Base-by-base conservation (phyloP, 1,139 yeast species). In the Eremothecium cymbalariae region DNA sequence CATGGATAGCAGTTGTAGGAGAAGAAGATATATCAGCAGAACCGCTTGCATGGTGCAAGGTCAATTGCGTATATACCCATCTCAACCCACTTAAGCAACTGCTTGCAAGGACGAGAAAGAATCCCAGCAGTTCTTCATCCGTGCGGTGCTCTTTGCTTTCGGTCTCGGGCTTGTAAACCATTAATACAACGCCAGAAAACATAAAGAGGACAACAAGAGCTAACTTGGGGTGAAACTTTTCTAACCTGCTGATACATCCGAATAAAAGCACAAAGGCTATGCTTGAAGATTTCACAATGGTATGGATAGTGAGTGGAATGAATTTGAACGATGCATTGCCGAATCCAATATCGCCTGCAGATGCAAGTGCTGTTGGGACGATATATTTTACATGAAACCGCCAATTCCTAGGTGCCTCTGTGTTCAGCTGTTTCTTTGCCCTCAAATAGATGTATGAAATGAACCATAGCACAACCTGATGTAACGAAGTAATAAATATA, bases 321-420 rank as follows among this genome's bases (percentile, higher is more conserved):
- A 72, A 77, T 44, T 78, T 69, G 49, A 88, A 72, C 22, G 95
- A 80, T 21, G 81, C 75, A 57, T 90, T 90, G 21, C 95, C 90
- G 46, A 86, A 68, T 2, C 98, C 98, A 47, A 90, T 86, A 59
- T 90, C 98, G 9, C 94, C 93, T 3, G 94, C 85, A 2, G 90
- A 76, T 0, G 95, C 93, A 11, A 83, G 41, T 0, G 95, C 82
- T 53, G 97, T 86, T 0, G 96, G 96, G 2, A 84, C 54, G 30
- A 86, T 77, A 37, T 72, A 77, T 26, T 63, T 62, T 5, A 67
- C 11, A 47, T 75, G 78, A 26, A 63, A 60, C 23, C 43, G 45
- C 50, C 55, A 50, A 16, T 58, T 49, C 44, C 27, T 25, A 6
- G 18, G n/a, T 11, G 23, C 26, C 11, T 21, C 25, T 13, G 31